Conservation (phyloP, 2,329 filamentous ascomycete species). For the Talaromyces verruculosus region DNA sequence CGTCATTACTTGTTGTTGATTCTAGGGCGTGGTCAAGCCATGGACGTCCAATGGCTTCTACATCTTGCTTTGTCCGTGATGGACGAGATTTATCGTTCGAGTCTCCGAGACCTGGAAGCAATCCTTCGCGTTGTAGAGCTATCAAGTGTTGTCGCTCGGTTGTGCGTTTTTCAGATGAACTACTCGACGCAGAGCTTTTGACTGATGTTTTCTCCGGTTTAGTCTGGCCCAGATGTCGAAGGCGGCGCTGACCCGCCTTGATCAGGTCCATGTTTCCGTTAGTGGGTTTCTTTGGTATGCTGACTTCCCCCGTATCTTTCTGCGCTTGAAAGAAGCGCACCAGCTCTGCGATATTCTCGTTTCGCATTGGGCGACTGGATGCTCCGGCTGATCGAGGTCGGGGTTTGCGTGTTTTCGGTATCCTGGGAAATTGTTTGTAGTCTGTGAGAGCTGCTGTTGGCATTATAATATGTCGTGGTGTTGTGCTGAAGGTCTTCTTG, state of each 20-base stretch:
- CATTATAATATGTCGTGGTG: conserved; percentile 12
- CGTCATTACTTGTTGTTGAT: conserved; percentile 20
- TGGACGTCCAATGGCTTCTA: conserved; percentile 40
- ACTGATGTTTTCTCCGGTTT: conserved; percentile 24
- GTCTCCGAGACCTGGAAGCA: conserved; percentile 25
- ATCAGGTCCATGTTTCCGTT: conserved; percentile 32
- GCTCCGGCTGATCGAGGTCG: conserved; percentile 35
- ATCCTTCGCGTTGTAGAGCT: conserved; percentile 35
- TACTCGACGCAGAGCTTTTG: conserved; percentile 11
- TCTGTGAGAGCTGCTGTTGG: conserved; percentile 17
- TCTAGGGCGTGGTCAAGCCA: conserved; percentile 36
- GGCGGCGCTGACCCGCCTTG: conserved; percentile 37
- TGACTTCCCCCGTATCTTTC: conserved; percentile 3
- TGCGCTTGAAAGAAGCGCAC: conserved; percentile 38
- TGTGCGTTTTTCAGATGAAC: conserved; percentile 15
- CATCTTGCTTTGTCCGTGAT: conserved; percentile 35
- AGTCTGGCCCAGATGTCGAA: conserved; percentile 36
- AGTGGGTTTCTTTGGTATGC: conserved; percentile 24
- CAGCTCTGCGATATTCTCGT: conserved; percentile 37
- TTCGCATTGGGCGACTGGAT: conserved; percentile 32
- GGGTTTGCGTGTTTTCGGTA: conserved; percentile 20
- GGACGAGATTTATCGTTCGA: conserved; percentile 26
- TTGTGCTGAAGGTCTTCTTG: background rate
- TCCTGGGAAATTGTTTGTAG: conserved; percentile 1
- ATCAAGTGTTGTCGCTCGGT: conserved; percentile 30